Base-by-base conservation (phyloP, 495 filamentous ascomycete genomes). In the Baudoinia panamericana region DNA sequence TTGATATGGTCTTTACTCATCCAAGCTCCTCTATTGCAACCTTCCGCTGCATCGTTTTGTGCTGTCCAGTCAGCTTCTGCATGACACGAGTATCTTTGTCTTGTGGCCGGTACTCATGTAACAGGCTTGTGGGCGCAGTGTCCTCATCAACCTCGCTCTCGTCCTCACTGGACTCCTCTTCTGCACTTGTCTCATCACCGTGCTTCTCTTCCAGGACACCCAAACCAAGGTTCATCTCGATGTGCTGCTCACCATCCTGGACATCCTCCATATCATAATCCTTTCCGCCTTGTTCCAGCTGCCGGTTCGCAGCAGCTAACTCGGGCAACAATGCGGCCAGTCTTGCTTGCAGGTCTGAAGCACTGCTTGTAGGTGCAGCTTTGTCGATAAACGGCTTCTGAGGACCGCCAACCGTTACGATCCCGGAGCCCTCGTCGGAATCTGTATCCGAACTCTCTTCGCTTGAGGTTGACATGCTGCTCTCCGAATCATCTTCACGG, bases 151-250 rank as follows among this genome's bases (percentile, higher is more conserved):
- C 17, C 25, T 30, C 25, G 6, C 27, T 18, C n/a, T 12, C 27
- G 5, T 19, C 21, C 9, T 30, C 39, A 33, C 23, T 25, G 25
- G 19, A 38, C 28, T 5, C 44, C 35, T 2, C 30, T 27, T 16
- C 39, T 36, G 6, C 9, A 22, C 8, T 43, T 44, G 9, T 33
- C 26, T 39, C 44, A 8, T 23, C 31, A 9, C 20, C 42, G 10
- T 24, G 18, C 30, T 41, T 19, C 35, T 52, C 43, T 35, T 52
- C 48, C 9, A 52, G 22, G 23, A 52, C 48, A 2, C 48, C 48
- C 19, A 52, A 24, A n/a, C 48, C 43, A 15, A 52, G 35, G 21
- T 43, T 22, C 48, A 52, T 52, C 48, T 52, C 48, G 22, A 52
- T 52, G 30, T 43, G 28, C 29, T 37, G 31, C 33, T 47, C 43